A percentile compares a stretch with the other conserved stretches of the same genome.
Conservation (phyloP, 1,284 basidiomycete genomes). For the Puccinia novopanici region DNA sequence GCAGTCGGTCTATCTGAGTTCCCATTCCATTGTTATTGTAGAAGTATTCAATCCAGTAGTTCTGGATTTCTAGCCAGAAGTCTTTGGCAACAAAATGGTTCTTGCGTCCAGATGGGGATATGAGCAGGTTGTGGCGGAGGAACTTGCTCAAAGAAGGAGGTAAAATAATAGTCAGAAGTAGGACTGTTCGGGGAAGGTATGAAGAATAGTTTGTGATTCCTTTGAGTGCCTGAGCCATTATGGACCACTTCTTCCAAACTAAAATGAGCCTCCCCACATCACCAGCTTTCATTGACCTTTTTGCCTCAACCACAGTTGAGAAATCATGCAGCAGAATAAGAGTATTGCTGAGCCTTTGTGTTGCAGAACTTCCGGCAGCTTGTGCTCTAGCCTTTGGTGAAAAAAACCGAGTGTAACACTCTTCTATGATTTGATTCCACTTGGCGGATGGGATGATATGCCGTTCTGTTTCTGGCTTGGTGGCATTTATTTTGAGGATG, state of each 20-base stretch:
- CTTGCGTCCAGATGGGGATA: not conserved
- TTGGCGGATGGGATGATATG: not conserved
- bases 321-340: constrained; percentile 21
- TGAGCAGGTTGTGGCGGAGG: constrained; percentile 9
- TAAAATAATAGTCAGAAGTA: not conserved
- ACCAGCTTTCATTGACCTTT: constrained; percentile 20
- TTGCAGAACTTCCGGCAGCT: not conserved
- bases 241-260: constrained; percentile 34
- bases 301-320: constrained; percentile 23
- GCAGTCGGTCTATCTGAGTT: not conserved
- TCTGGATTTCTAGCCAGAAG: constrained; percentile 30
- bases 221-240: constrained; percentile 37
- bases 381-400: not conserved
- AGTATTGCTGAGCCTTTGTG: too few relatives aligned
- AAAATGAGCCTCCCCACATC: constrained; percentile 27
- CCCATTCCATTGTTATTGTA: constrained; percentile 24
- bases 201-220: constrained; percentile 29
- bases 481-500: too few relatives aligned
- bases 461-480: too few relatives aligned
- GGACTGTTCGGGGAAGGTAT: constrained; percentile 12
- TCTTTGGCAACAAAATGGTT: constrained; percentile 27
- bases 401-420: too few relatives aligned
- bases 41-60: constrained; percentile 28
- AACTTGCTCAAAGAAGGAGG: constrained; percentile 1
- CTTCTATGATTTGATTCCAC: constrained; percentile 7